Percentiles rank a stretch among this genome's conserved stretches.
These are phyloP conservation scores for Sisymbrium altissimum DNA, from an alignment of 345 rosid species.

Conservation along the genomic window DNA sequence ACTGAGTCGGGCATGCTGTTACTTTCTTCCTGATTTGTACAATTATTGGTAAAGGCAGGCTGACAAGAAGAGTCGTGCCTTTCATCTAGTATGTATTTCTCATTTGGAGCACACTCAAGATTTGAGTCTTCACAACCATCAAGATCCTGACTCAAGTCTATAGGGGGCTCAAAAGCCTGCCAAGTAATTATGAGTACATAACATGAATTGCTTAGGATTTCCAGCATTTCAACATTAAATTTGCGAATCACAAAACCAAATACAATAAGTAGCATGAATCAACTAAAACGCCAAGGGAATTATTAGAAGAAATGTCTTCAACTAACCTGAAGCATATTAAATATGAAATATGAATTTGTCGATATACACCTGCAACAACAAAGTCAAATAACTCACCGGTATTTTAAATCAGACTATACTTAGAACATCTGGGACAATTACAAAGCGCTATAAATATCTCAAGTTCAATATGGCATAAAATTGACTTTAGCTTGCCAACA, in stretches of 20 bases:
- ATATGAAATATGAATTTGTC: constrained; percentile 67
- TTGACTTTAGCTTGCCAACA: neutral
- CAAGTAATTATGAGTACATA: constrained; percentile 25
- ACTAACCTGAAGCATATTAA: constrained; percentile 83
- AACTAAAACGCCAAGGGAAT: neutral
- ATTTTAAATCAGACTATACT: neutral
- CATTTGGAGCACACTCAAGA: constrained; percentile 42
- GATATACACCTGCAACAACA: constrained; percentile 79
- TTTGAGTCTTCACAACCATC: constrained; percentile 47
- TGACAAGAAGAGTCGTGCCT: constrained; percentile 41
- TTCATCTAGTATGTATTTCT: constrained; percentile 42
- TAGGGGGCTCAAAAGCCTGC: constrained; percentile 98
- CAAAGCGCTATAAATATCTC: neutral
- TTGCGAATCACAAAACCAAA: neutral
- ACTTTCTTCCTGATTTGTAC: constrained; percentile 35
- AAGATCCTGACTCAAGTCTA: constrained; percentile 80
- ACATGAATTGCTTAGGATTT: constrained; percentile 5
- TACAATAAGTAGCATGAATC: neutral
- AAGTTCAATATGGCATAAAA: neutral
- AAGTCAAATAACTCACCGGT: constrained; percentile 12
- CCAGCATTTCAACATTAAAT: neutral
- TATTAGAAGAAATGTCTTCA: constrained; percentile 7
- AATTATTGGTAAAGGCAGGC: constrained; percentile 42
- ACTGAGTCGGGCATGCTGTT: constrained; percentile 21
- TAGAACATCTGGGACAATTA: neutral